phyloP scores from a whole-genome alignment of 1,284 basidiomycete species.

The Apiotrichum veenhuisii region DNA sequence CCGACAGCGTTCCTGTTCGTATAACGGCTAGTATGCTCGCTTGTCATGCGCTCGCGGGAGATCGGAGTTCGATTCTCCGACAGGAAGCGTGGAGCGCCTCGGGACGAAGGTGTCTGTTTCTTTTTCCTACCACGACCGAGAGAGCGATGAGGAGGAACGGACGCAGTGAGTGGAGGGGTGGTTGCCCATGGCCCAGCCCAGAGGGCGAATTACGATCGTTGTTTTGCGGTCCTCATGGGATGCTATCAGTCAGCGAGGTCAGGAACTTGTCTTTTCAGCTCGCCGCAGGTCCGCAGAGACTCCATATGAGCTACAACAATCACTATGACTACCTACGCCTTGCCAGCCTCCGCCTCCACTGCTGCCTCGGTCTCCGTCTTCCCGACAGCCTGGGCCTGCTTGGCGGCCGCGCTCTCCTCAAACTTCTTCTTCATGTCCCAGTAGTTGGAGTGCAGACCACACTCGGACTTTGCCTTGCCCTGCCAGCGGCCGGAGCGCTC shows the following conservation, averaged over 20 bases:
- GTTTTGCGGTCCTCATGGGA: too few relatives aligned
- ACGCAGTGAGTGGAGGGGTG: too few relatives aligned
- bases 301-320: too few relatives aligned
- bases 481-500: conserved; percentile 92
- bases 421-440: conserved; percentile 55
- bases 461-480: conserved; percentile 86
- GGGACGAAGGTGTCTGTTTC: background rate
- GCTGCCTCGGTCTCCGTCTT: background rate
- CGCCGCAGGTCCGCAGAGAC: too few relatives aligned
- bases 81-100: too few relatives aligned
- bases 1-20: background rate
- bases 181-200: too few relatives aligned
- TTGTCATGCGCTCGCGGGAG: background rate
- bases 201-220: too few relatives aligned
- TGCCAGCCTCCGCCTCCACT: background rate
- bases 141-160: background rate
- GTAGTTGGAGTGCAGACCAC: conserved; percentile 88
- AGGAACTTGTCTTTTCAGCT: too few relatives aligned
- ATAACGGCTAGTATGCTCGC: background rate
- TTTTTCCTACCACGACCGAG: background rate
- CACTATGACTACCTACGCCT: background rate
- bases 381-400: background rate
- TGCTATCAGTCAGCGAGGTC: too few relatives aligned
- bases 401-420: conserved; percentile 33
- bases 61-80: background rate